These are phyloP conservation scores for Globisporangium sylvaticum DNA, from an alignment of 352 stramenopile species.

Conservation along the genomic window DNA sequence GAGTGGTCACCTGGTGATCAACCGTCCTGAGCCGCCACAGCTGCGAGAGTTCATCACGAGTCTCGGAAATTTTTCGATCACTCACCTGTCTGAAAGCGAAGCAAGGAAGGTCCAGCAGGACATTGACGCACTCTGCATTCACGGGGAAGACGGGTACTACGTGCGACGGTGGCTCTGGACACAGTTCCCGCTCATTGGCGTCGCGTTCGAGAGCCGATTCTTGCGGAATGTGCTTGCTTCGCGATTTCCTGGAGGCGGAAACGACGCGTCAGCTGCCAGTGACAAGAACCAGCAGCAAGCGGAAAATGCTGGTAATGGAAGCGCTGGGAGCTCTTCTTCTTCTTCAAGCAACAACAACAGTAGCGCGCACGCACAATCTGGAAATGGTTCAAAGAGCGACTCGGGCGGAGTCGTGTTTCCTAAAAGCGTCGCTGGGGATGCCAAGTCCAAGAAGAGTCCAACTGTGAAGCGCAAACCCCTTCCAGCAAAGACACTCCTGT, in stretches of 20 bases:
- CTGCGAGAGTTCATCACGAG: conserved; percentile 72
- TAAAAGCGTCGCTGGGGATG: neutral
- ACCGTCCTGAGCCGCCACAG: conserved; percentile 51
- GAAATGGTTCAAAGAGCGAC: neutral
- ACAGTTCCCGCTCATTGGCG: conserved; percentile 78
- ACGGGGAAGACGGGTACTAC: conserved; percentile 68
- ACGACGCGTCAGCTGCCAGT: neutral
- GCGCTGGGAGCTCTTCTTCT: neutral
- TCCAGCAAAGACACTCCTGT: conserved; percentile 2
- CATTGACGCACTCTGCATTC: conserved; percentile 61
- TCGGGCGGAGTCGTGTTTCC: neutral
- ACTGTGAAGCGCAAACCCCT: conserved; percentile 11
- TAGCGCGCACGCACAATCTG: neutral
- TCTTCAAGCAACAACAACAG: neutral
- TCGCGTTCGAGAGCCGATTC: conserved; percentile 72
- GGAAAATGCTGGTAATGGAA: neutral
- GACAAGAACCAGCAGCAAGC: conserved; percentile 8
- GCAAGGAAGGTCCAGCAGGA: conserved; percentile 50
- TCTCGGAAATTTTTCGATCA: conserved; percentile 50
- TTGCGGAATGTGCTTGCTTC: conserved; percentile 30
- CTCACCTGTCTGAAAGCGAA: conserved; percentile 49
- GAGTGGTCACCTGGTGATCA: conserved; percentile 23
- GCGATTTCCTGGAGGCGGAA: conserved; percentile 2
- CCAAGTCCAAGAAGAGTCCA: conserved; percentile 10
- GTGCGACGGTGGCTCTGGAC: conserved; percentile 81